Conservation (phyloP, 2,329 filamentous ascomycete species). For the Cercospora sojina region DNA sequence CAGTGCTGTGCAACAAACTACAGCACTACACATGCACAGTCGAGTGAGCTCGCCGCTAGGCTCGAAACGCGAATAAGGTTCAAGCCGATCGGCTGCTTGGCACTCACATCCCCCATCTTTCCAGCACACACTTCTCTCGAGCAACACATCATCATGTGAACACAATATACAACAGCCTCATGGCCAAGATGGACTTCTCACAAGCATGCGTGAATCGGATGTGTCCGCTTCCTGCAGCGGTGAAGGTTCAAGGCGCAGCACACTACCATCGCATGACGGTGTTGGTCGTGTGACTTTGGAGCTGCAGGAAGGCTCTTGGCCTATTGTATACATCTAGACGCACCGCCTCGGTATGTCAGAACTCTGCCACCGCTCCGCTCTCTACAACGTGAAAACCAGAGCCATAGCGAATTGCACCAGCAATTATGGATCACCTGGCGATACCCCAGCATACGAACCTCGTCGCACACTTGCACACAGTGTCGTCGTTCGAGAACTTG, state of each 20-base stretch:
- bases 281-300: constrained; percentile 10
- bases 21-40: constrained; percentile 4
- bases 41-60: constrained; percentile 4
- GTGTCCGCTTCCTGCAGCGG: not conserved
- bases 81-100: not conserved
- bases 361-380: not conserved
- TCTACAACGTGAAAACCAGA: not conserved
- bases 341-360: not conserved
- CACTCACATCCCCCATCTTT: not conserved
- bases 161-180: not conserved
- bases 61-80: not conserved
- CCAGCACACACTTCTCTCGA: not conserved
- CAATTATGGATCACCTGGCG: constrained; percentile 8
- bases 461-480: constrained; percentile 5
- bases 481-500: not conserved
- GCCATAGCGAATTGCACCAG: not conserved
- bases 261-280: constrained; percentile 5
- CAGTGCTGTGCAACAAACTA: not conserved
- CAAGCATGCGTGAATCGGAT: not conserved
- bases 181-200: not conserved
- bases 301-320: constrained; percentile 9
- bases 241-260: not conserved
- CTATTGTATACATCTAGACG: constrained; percentile 8
- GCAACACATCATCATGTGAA: not conserved
- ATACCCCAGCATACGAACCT: constrained; percentile 12